Percentiles rank a stretch among this genome's conserved stretches.
Conservation (phyloP, 2,329 filamentous ascomycete genomes). For the Arachnomyces sp. region DNA sequence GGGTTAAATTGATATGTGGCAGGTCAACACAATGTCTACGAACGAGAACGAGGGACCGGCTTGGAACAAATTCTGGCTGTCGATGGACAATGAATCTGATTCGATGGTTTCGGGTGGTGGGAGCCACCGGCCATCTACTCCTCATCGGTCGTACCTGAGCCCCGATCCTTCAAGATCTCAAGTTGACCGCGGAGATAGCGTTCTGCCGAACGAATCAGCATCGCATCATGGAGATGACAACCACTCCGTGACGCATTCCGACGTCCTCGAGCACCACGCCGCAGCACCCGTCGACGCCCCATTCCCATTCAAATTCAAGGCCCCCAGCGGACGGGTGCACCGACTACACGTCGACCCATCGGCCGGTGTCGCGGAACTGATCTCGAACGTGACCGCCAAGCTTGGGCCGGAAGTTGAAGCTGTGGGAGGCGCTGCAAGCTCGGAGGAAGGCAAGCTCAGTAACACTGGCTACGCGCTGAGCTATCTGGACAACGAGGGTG, state of each 20-base stretch:
- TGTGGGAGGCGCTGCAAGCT: constrained; percentile 70
- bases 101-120: constrained; percentile 92
- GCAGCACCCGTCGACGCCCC: constrained; percentile 58
- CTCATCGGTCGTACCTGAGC: constrained; percentile 70
- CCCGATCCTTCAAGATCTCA: constrained; percentile 59
- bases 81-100: constrained; percentile 87
- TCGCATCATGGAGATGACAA: constrained; percentile 82
- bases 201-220: constrained; percentile 87
- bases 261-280: constrained; percentile 49
- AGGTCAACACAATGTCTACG: constrained; percentile 84
- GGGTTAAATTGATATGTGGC: constrained; percentile 5
- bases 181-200: constrained; percentile 67
- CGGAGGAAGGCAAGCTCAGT: constrained; percentile 70
- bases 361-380: constrained; percentile 70
- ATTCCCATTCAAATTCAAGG: constrained; percentile 99
- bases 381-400: constrained; percentile 70
- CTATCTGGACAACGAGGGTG: constrained; percentile 94
- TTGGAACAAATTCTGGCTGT: constrained; percentile 99
- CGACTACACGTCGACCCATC: constrained; percentile 75
- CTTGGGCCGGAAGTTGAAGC: constrained; percentile 73
- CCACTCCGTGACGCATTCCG: constrained; percentile 63
- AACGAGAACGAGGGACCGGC: constrained; percentile 87
- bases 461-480: constrained; percentile 80
- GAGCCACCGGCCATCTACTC: constrained; percentile 61
- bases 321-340: constrained; percentile 88